Conservation (phyloP, 2,329 filamentous ascomycete genomes). For the Talaromyces albobiverticillius region DNA sequence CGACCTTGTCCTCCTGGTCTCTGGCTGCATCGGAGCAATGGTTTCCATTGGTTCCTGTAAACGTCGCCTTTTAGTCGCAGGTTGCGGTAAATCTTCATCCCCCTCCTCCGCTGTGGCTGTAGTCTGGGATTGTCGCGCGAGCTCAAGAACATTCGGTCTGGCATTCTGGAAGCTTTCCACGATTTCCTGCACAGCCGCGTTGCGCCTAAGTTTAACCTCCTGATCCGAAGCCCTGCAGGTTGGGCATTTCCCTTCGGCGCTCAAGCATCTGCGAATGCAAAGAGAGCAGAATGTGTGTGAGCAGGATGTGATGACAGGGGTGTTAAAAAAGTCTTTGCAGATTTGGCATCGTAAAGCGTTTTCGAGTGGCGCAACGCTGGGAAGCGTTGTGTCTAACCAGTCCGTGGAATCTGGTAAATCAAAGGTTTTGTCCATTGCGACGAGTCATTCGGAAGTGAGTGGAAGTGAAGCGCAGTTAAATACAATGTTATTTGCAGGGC, state of each 20-base stretch:
- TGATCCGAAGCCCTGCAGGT: conserved; percentile 76
- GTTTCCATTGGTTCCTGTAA: conserved; percentile 31
- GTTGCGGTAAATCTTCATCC: conserved; percentile 31
- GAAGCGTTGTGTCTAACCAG: conserved; percentile 48
- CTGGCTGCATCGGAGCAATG: conserved; percentile 31
- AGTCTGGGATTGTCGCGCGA: conserved; percentile 60
- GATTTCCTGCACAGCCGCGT: conserved; percentile 80
- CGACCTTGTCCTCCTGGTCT: conserved; percentile 35
- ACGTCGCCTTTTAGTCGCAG: conserved; percentile 34
- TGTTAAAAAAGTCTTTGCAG: conserved; percentile 95
- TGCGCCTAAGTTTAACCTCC: conserved; percentile 78
- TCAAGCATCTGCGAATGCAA: conserved; percentile 85
- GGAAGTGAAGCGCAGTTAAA: not conserved
- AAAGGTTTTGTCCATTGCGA: conserved; percentile 33
- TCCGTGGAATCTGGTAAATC: conserved; percentile 46
- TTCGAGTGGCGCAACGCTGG: conserved; percentile 58
- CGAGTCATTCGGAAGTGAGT: not conserved
- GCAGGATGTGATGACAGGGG: conserved; percentile 92
- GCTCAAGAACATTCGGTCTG: conserved; percentile 59
- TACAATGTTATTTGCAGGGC: not conserved
- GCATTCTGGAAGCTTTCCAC: conserved; percentile 73
- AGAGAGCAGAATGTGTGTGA: conserved; percentile 95
- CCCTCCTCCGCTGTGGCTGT: conserved; percentile 50
- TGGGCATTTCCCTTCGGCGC: conserved; percentile 81
- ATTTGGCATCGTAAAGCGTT: conserved; percentile 88